Percentiles rank a stretch among this genome's conserved stretches.
Conservation (phyloP, 1,284 basidiomycete species). For the Ceratobasidium sp. region DNA sequence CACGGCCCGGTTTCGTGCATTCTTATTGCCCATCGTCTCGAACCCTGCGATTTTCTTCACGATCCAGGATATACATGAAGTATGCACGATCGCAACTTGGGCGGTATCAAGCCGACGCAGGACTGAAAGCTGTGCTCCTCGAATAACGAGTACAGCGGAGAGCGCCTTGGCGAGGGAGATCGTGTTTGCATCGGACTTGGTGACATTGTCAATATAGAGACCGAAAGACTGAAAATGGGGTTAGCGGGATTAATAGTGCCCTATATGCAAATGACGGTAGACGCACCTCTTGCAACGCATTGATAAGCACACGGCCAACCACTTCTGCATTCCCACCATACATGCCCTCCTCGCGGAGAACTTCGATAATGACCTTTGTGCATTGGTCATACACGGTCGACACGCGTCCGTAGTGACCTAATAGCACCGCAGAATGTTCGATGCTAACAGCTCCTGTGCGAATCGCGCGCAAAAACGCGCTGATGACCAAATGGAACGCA, state of each 20-base stretch:
- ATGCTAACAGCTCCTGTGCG: constrained; percentile 84
- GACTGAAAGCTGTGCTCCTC: constrained; percentile 90
- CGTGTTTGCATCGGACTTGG: constrained; percentile 71
- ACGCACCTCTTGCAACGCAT: constrained; percentile 81
- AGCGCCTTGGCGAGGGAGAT: constrained; percentile 85
- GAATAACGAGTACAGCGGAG: constrained; percentile 76
- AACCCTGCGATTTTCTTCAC: constrained; percentile 73
- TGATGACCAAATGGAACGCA: constrained; percentile 81
- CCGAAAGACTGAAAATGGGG: constrained; percentile 74
- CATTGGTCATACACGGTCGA: constrained; percentile 86
- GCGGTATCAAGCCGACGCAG: constrained; percentile 79
- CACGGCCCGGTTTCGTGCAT: constrained; percentile 68
- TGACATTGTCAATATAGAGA: constrained; percentile 77
- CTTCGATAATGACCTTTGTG: constrained; percentile 84
- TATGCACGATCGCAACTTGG: constrained; percentile 83
- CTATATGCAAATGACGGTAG: neutral
- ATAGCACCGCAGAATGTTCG: constrained; percentile 80
- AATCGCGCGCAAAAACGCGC: constrained; percentile 88
- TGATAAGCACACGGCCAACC: constrained; percentile 75
- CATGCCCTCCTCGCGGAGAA: constrained; percentile 89
- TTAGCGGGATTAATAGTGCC: constrained; percentile 5
- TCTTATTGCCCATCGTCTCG: constrained; percentile 68
- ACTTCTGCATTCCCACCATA: constrained; percentile 77
- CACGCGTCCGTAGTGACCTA: constrained; percentile 88
- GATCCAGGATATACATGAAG: constrained; percentile 77